Evolutionary conservation across 768 basidiomycete species (phyloP).

Genomic region (Boletus vinaceobasis): DNA sequence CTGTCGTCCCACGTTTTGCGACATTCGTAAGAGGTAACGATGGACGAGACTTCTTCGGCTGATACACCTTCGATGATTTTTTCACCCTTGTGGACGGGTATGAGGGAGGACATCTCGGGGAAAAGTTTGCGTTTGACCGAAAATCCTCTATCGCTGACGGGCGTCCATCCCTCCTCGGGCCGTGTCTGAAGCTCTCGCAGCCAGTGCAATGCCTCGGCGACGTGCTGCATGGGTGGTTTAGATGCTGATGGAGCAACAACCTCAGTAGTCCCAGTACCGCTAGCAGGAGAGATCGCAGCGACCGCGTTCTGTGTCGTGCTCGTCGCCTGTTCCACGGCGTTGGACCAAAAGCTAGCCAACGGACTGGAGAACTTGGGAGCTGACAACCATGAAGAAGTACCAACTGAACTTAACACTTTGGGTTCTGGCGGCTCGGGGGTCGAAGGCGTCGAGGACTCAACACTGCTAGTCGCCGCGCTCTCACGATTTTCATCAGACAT

Average conservation of each 20-base stretch:
- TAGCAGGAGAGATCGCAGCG: constrained; percentile 65
- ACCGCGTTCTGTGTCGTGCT: constrained; percentile 74
- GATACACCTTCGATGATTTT: constrained; percentile 92
- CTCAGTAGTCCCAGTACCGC: constrained; percentile 34
- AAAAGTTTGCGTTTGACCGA: constrained; percentile 73
- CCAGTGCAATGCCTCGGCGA: constrained; percentile 78
- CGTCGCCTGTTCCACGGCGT: constrained; percentile 70
- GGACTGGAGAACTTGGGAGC: constrained; percentile 69
- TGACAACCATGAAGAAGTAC: constrained; percentile 45
- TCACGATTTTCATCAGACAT: constrained; percentile 16
- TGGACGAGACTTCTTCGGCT: constrained; percentile 82
- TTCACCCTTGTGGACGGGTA: constrained; percentile 84
- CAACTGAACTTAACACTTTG: constrained; percentile 8
- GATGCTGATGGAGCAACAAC: constrained; percentile 47
- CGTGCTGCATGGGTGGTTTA: constrained; percentile 74
- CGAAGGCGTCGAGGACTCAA: constrained; percentile 17
- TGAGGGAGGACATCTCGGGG: constrained; percentile 70
- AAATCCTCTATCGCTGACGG: constrained; percentile 73
- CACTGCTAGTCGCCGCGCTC: constrained; percentile 8
- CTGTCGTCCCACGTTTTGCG: constrained; percentile 86
- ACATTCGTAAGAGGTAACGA: constrained; percentile 66
- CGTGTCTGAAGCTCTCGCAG: constrained; percentile 66
- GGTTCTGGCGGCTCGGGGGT: constrained; percentile 23
- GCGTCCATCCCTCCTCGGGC: constrained; percentile 67
- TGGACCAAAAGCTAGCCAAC: constrained; percentile 67